Conservation (phyloP, 371 early-diverging fungal genomes). For the Mortierella sp. region DNA sequence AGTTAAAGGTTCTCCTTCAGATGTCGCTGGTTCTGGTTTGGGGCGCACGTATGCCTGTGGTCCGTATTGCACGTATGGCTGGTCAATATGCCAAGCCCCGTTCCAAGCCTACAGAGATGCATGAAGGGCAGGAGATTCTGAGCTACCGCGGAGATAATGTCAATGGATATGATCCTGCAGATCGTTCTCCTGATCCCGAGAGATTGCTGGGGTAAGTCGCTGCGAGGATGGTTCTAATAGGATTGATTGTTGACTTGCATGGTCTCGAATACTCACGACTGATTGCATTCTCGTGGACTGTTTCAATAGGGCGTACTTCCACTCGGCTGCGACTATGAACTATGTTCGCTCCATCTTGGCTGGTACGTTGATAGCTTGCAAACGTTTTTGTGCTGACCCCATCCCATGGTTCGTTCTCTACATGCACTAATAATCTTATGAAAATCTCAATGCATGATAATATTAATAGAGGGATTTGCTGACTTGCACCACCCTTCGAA, state of each 20-base stretch:
- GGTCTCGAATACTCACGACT: background rate
- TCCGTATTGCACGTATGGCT: conserved; percentile 99
- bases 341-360: conserved; percentile 92
- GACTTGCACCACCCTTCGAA: conserved; percentile 92
- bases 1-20: conserved; percentile 95
- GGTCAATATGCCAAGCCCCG: conserved; percentile 98
- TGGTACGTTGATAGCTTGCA: conserved; percentile 42
- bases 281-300: background rate
- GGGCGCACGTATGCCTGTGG: conserved; percentile 94
- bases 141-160: conserved; percentile 93
- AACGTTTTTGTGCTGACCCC: background rate
- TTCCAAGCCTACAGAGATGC: conserved; percentile 90
- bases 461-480: conserved; percentile 59
- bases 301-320: conserved; percentile 88
- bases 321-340: conserved; percentile 96
- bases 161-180: conserved; percentile 90
- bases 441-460: background rate
- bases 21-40: conserved; percentile 96
- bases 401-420: background rate
- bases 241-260: background rate
- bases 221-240: background rate
- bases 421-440: background rate
- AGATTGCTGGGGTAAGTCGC: conserved; percentile 80
- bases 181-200: conserved; percentile 95
- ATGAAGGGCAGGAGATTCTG: conserved; percentile 86